These are phyloP conservation scores for Rhododendron ovatum DNA, from an alignment of 148 eudicot species.

Conservation along the genomic window DNA sequence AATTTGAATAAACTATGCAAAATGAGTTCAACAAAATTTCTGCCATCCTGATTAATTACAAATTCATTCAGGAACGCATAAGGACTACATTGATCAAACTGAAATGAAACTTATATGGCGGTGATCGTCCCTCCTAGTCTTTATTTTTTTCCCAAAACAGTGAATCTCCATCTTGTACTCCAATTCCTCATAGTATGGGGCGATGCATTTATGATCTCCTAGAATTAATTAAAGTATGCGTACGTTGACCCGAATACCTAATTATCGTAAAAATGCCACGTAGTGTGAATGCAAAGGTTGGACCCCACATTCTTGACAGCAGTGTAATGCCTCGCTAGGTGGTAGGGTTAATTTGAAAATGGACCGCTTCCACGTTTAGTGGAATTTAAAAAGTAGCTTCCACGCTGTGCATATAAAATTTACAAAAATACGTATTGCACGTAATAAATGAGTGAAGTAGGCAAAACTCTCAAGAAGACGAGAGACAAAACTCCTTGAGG, in stretches of 20 bases:
- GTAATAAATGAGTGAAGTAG: not conserved
- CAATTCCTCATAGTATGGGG: too few species aligned
- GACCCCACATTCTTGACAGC: not conserved
- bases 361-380: not conserved
- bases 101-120: not conserved
- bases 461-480: too few species aligned
- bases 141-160: too few species aligned
- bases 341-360: not conserved
- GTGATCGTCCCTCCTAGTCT: too few species aligned
- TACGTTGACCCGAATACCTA: too few species aligned
- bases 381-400: not conserved
- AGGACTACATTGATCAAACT: not conserved
- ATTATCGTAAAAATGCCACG: too few species aligned
- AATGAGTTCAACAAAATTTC: not conserved
- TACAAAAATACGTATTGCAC: not conserved
- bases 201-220: too few species aligned
- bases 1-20: not conserved
- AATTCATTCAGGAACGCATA: not conserved
- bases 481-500: too few species aligned
- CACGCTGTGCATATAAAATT: not conserved
- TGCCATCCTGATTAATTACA: not conserved
- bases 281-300: too few species aligned
- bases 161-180: too few species aligned
- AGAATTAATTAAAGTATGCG: too few species aligned
- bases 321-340: not conserved